Evolutionary conservation across 345 rosid species (phyloP).

Genomic region (Lepidium sativum): DNA sequence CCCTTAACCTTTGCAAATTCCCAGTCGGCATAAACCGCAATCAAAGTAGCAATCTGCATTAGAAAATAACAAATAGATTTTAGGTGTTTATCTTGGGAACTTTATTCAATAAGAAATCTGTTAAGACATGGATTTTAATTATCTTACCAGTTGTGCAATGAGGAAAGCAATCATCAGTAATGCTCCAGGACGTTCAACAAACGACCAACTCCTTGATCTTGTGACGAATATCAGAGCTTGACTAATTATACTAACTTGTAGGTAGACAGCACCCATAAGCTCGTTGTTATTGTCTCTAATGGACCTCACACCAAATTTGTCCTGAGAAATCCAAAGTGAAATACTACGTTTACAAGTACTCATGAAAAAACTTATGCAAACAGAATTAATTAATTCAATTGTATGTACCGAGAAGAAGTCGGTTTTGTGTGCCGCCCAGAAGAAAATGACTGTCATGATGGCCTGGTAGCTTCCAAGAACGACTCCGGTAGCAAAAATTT

Average conservation of each 20-base stretch:
- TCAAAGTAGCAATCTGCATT: conserved; percentile 66
- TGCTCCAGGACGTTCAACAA: conserved; percentile 71
- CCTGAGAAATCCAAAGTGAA: conserved; percentile 35
- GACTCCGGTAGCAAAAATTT: conserved; percentile 82
- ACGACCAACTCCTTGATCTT: conserved; percentile 92
- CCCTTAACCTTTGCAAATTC: conserved; percentile 67
- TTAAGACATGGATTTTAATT: not conserved
- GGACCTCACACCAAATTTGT: conserved; percentile 53
- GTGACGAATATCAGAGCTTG: conserved; percentile 90
- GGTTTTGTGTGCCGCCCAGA: conserved; percentile 59
- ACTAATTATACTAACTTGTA: conserved; percentile 96
- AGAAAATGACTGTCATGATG: conserved; percentile 83
- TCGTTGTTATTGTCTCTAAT: conserved; percentile 34
- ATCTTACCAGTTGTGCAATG: conserved; percentile 74
- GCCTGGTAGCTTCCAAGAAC: conserved; percentile 80
- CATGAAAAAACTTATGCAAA: not conserved
- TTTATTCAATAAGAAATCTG: not conserved
- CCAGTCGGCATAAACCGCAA: conserved; percentile 91
- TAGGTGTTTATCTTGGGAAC: not conserved
- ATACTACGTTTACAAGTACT: not conserved
- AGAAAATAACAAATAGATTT: not conserved
- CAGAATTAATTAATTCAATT: not conserved
- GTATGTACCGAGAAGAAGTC: conserved; percentile 60
- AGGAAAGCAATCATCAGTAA: conserved; percentile 55
- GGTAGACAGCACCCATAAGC: conserved; percentile 74